phyloP scores from a whole-genome alignment of 306 rosid species.

The Sphenostylis stenocarpa region DNA sequence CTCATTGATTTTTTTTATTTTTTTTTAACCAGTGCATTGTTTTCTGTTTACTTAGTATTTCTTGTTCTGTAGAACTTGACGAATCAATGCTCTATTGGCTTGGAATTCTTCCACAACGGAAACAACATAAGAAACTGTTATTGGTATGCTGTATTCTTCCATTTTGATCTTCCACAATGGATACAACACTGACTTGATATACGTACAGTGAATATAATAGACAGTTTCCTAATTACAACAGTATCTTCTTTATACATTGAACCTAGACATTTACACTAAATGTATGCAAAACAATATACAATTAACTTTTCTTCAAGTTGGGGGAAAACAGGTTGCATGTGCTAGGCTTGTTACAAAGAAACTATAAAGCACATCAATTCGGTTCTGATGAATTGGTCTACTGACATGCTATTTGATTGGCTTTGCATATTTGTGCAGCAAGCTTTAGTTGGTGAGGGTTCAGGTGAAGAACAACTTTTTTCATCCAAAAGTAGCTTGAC shows the following conservation, averaged over 20 bases:
- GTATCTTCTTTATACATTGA: neutral
- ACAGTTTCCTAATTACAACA: neutral
- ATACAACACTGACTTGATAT: neutral
- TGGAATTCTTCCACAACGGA: constrained; percentile 95
- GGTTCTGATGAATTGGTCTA: constrained; percentile 3
- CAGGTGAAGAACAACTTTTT: constrained; percentile 89
- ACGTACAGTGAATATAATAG: neutral
- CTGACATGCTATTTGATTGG: constrained; percentile 17
- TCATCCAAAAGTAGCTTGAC: constrained; percentile 58
- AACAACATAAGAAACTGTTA: constrained; percentile 81
- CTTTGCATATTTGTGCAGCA: constrained; percentile 54
- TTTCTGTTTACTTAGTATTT: constrained; percentile 36
- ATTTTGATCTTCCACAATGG: no score
- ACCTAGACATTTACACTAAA: neutral
- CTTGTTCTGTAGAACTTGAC: constrained; percentile 65
- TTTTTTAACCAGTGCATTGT: constrained; percentile 23
- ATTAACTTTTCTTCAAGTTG: neutral
- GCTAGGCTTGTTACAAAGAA: neutral
- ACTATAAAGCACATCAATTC: neutral
- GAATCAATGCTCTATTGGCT: constrained; percentile 91
- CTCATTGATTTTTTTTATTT: constrained; percentile 11
- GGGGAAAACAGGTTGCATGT: neutral
- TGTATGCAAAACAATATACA: neutral
- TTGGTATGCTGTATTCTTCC: constrained; percentile 57
- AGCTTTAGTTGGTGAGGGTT: constrained; percentile 93